These are phyloP conservation scores for Luffa acutangula DNA, from an alignment of 306 rosid species.

Conservation along the genomic window DNA sequence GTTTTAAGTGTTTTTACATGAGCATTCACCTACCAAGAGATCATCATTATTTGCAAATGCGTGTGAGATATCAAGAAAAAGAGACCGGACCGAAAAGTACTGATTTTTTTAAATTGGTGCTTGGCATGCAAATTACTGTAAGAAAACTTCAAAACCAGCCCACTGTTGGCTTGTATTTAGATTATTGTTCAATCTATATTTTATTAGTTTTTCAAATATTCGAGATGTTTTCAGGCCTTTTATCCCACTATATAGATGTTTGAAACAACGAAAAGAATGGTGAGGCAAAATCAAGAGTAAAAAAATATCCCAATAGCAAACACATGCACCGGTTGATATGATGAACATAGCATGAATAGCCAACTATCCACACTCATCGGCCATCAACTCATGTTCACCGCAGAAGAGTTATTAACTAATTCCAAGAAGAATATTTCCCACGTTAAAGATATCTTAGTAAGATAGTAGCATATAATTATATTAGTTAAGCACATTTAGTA, in stretches of 20 bases:
- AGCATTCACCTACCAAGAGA: slow-evolving; percentile 61
- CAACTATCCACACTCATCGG: neutral
- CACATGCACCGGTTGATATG: neutral
- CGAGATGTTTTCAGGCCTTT: neutral
- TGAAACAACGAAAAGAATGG: neutral
- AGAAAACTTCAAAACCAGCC: neutral
- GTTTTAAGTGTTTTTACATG: slow-evolving; percentile 77
- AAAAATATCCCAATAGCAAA: neutral
- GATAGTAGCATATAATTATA: neutral
- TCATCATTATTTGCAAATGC: slow-evolving; percentile 7
- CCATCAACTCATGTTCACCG: neutral
- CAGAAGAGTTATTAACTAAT: neutral
- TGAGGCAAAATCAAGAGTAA: neutral
- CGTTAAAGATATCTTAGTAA: neutral
- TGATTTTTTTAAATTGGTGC: neutral
- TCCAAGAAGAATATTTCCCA: neutral
- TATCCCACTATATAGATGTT: neutral
- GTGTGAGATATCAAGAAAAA: neutral
- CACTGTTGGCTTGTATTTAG: neutral
- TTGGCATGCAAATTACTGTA: neutral
- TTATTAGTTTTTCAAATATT: neutral
- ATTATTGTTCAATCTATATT: neutral
- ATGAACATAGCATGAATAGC: neutral
- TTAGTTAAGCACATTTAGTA: neutral
- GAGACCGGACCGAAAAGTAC: neutral